Evolutionary conservation across 2,329 filamentous ascomycete genomes (phyloP), one percentile per base, ranked within the genome.

Genomic region (Aureobasidium pullulans): DNA sequence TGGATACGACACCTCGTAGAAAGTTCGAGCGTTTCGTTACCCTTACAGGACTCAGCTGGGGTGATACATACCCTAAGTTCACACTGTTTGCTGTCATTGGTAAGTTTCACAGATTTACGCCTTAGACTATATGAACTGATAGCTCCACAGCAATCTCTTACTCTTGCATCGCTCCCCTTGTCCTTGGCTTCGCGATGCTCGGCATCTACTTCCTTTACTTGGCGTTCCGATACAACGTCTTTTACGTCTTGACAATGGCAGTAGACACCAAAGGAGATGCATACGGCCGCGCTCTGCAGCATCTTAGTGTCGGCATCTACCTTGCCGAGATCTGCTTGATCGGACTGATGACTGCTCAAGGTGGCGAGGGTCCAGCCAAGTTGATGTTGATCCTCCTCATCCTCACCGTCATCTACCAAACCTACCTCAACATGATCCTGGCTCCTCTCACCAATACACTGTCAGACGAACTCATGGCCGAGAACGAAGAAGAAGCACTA

Each of bases 161-260:
- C 63, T 74, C 76, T 2, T 74, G 70, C 60, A 78, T 79, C 57
- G 74, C 76, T 3, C 76, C 76, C 3, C 65, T 78, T 1, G 70
- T 78, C 10, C 67, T 78, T 1, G 73, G 74, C 34, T 78, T 79
- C 62, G 71, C 73, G 6, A 69, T 70, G 7, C 64, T 78, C 6
- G 74, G 75, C 31, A 71, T 78, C 59, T 63, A 61, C 16, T 69
- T 78, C n/a, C 66, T 79, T 37, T 78, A 77, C 66, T 60, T 77
- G 34, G 76, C 73, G 11, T 79, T 73, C 68, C 70, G 75, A 23
- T 79, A 78, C 71, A 78, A 77, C 64, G 71, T 77, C 52, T 71
- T 78, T n/a, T 78, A 76, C 66, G 74, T 75, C 3, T 73, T 76
- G 59, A 73, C 74, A 52, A 74, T 72, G 42, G 64, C 71, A 40